Percentiles rank a stretch among this genome's conserved stretches.
Conservation (phyloP, 1,284 basidiomycete genomes). For the Ustilago tritici region DNA sequence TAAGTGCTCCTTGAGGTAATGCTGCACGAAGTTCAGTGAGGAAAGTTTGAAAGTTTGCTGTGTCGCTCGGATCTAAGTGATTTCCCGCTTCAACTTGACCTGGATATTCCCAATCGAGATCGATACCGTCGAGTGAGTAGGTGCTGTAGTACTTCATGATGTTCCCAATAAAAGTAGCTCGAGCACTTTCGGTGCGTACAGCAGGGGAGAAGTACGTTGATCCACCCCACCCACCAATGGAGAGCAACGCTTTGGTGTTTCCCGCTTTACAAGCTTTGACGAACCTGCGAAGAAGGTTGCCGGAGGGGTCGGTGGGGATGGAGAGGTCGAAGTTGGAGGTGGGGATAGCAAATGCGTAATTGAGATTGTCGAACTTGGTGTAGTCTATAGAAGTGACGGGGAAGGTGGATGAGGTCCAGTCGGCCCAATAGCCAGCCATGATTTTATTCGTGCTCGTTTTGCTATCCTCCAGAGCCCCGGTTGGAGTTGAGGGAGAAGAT, state of each 20-base stretch:
- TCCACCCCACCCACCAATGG: constrained; percentile 60
- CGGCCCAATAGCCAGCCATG: constrained; percentile 60
- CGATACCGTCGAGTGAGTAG: constrained; percentile 74
- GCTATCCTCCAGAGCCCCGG: constrained; percentile 2
- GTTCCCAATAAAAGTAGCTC: constrained; percentile 44
- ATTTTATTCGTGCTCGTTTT: constrained; percentile 30
- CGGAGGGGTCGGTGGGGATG: constrained; percentile 39
- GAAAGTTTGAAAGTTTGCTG: constrained; percentile 61
- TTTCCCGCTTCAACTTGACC: constrained; percentile 22
- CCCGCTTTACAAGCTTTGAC: constrained; percentile 50
- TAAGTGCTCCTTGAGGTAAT: constrained; percentile 71
- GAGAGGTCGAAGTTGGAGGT: constrained; percentile 37
- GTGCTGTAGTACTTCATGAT: constrained; percentile 71
- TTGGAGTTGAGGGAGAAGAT: background rate
- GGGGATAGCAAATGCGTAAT: constrained; percentile 63
- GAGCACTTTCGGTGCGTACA: constrained; percentile 32
- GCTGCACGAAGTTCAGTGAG: constrained; percentile 68
- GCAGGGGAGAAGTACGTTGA: constrained; percentile 55
- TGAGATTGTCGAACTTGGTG: constrained; percentile 58
- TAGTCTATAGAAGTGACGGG: constrained; percentile 53
- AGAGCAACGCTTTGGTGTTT: constrained; percentile 50
- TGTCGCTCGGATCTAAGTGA: constrained; percentile 63
- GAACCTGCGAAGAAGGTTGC: constrained; percentile 34
- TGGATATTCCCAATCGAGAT: constrained; percentile 75
- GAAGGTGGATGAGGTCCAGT: constrained; percentile 48